These are phyloP conservation scores for Phytophthora pluvialis DNA, from an alignment of 352 stramenopile species.

Conservation along the genomic window DNA sequence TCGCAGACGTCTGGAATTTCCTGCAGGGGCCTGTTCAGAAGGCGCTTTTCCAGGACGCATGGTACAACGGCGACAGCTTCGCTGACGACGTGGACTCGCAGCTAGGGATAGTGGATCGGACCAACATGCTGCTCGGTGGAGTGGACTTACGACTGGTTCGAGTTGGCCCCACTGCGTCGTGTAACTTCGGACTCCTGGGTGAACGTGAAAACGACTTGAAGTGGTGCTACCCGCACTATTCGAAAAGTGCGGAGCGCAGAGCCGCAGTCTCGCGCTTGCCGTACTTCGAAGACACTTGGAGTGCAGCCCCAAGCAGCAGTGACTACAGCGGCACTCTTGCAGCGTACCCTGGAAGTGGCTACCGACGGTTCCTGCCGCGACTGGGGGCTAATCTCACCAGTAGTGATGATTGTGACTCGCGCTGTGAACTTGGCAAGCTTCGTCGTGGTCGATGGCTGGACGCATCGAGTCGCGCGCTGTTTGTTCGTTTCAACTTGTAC, in stretches of 20 bases:
- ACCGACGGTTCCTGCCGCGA: constrained; percentile 34
- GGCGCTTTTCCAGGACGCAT: constrained; percentile 54
- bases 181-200: constrained; percentile 8
- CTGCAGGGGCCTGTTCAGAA: constrained; percentile 47
- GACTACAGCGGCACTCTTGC: constrained; percentile 39
- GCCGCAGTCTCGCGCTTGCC: constrained; percentile 7
- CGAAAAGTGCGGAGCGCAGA: constrained; percentile 28
- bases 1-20: constrained; percentile 66
- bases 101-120: constrained; percentile 52
- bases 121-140: constrained; percentile 65
- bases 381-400: constrained; percentile 10
- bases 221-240: constrained; percentile 55
- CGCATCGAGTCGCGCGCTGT: constrained; percentile 47
- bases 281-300: constrained; percentile 45
- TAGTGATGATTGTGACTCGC: constrained; percentile 31
- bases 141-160: constrained; percentile 61
- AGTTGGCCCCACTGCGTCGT: constrained; percentile 39
- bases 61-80: constrained; percentile 69
- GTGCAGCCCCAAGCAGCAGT: constrained; percentile 5
- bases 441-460: constrained; percentile 60
- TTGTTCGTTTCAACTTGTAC: constrained; percentile 75
- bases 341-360: constrained; percentile 41
- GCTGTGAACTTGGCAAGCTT: constrained; percentile 48
- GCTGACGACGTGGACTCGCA: constrained; percentile 52
- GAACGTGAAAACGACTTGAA: constrained; percentile 5